phyloP scores from a whole-genome alignment of 2,329 filamentous ascomycete genomes.

The Penicillium sp. region DNA sequence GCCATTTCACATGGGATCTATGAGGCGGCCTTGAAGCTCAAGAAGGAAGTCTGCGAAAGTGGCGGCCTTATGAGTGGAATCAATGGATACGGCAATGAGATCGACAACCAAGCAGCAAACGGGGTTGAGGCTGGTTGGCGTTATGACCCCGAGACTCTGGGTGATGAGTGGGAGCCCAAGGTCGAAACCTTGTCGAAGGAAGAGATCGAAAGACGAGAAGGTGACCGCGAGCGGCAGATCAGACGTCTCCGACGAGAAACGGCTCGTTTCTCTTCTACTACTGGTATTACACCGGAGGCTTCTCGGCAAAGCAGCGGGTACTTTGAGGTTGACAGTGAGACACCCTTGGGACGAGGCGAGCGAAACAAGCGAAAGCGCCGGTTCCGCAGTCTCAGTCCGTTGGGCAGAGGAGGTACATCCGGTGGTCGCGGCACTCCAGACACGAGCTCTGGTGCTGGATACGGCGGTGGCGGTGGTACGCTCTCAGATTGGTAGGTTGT shows the following conservation, averaged over 20 bases:
- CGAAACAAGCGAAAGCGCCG: constrained; percentile 92
- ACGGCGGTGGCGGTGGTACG: constrained; percentile 65
- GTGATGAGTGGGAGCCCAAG: constrained; percentile 79
- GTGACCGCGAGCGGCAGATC: constrained; percentile 88
- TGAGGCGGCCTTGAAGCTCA: constrained; percentile 84
- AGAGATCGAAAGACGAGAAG: constrained; percentile 95
- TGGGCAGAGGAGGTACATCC: constrained; percentile 65
- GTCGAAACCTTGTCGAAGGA: constrained; percentile 83
- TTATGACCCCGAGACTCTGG: constrained; percentile 88
- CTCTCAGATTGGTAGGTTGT: constrained; percentile 60
- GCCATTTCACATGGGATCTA: constrained; percentile 96
- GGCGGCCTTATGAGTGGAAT: constrained; percentile 78
- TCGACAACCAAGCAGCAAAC: constrained; percentile 85
- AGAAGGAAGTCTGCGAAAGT: constrained; percentile 94
- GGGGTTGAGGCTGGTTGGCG: constrained; percentile 87
- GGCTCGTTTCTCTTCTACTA: constrained; percentile 82
- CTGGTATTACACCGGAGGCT: constrained; percentile 74
- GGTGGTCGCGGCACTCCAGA: constrained; percentile 79
- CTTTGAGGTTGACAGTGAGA: constrained; percentile 63
- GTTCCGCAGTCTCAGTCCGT: constrained; percentile 83
- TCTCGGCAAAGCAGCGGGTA: constrained; percentile 57
- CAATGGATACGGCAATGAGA: constrained; percentile 65
- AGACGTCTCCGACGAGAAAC: constrained; percentile 84
- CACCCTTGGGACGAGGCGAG: constrained; percentile 87
- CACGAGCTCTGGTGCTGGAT: constrained; percentile 58